A percentile compares a stretch with the other conserved stretches of the same genome.
These are phyloP conservation scores for Volutella citrinella DNA, from an alignment of 2,329 filamentous ascomycete species.

Conservation along the genomic window DNA sequence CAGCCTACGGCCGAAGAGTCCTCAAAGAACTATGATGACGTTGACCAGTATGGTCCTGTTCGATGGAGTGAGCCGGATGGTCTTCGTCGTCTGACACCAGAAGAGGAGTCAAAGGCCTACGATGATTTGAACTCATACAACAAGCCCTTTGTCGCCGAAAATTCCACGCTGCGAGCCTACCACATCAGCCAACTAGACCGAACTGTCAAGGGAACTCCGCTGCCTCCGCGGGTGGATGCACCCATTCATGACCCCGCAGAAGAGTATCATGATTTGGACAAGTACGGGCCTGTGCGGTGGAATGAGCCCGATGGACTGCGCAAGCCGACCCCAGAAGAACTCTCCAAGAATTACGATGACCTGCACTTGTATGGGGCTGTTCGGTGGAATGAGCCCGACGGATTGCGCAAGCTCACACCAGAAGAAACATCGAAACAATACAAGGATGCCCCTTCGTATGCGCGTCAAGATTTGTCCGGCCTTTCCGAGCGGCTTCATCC, in stretches of 20 bases:
- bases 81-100: slow-evolving; percentile 24
- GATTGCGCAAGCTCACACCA: slow-evolving; percentile 23
- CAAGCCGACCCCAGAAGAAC: slow-evolving; percentile 30
- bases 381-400: slow-evolving; percentile 36
- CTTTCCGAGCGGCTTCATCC: slow-evolving; percentile 18
- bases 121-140: slow-evolving; percentile 37
- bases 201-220: slow-evolving; percentile 34
- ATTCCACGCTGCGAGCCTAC: slow-evolving; percentile 25
- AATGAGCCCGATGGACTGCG: slow-evolving; percentile 40
- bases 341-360: slow-evolving; percentile 38
- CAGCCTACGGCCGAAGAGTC: slow-evolving; percentile 29
- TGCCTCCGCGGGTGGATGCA: slow-evolving; percentile 33
- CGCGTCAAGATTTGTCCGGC: slow-evolving; percentile 20
- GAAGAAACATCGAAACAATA: slow-evolving; percentile 41
- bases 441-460: slow-evolving; percentile 34
- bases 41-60: slow-evolving; percentile 36
- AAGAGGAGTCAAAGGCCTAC: slow-evolving; percentile 29
- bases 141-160: slow-evolving; percentile 32
- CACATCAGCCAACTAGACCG: slow-evolving; percentile 27
- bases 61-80: slow-evolving; percentile 30
- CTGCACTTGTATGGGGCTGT: slow-evolving; percentile 34
- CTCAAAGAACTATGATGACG: slow-evolving; percentile 39
- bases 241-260: slow-evolving; percentile 23
- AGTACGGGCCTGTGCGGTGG: slow-evolving; percentile 36
- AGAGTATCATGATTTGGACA: slow-evolving; percentile 40